Base-by-base conservation (phyloP, 73 alveolate genomes). In the Halteria grandinella region DNA sequence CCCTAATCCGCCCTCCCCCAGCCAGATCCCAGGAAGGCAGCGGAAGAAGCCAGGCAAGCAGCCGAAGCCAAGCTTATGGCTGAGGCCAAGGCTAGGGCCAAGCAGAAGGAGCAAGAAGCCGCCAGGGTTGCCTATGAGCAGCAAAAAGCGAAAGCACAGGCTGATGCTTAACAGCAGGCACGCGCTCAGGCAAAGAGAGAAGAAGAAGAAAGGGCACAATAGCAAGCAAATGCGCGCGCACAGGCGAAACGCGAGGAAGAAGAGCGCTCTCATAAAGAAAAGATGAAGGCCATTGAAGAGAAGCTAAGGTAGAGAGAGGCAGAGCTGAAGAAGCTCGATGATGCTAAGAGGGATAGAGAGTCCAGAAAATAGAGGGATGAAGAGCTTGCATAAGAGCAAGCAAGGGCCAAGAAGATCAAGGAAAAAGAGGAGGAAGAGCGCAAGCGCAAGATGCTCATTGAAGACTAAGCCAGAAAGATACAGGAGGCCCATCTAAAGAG, bases 391-490 rank as follows among this genome's bases (percentile, higher is more conserved):
- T 45, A 47, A 15, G 32, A 28, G 28, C 45, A 44, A 4, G 0
- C 8, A 7, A 54, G 49, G 77, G 72, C 18, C 28, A 79, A 24
- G 12, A 37, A 57, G 18, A 32, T 15, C 14, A 51, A 76, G 20
- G 14, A 37, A 18, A 55, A 37, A 40, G 74, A 76, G 39, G 74
- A 62, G 51, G 80, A 50, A 0, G 43, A 39, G 0, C 8, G 36
- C 21, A 51, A 64, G 44, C 23, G 59, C 25, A 37, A 58, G 21
- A 52, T 48, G 37, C 59, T 72, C 18, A n/a, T n/a, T n/a, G 86
- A 79, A 53, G 90, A 69, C 0, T 27, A 70, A 20, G 54, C 78
- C n/a, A 79, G 45, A 52, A 39, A 45, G 24, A 53, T 79, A 4
- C 34, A 55, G 18, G 63, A 72, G 18, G 32, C 64, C 6, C 32